A percentile compares a stretch with the other conserved stretches of the same genome.
These are phyloP conservation scores for Aspergillus sclerotiicarbonarius DNA, from an alignment of 495 filamentous ascomycete species.

Conservation along the genomic window DNA sequence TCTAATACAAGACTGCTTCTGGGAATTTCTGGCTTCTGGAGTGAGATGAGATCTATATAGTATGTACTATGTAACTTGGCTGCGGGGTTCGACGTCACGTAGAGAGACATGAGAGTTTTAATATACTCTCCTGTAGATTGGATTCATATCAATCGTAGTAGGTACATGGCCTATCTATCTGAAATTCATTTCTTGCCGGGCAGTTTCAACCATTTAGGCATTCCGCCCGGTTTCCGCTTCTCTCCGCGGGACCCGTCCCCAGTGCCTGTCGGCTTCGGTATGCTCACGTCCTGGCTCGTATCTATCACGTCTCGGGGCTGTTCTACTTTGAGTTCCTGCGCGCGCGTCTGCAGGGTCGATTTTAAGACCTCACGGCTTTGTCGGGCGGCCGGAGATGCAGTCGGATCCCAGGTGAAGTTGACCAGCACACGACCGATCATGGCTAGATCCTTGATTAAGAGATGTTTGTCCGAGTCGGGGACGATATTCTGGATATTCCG, in stretches of 20 bases:
- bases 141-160: background rate
- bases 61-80: too few species aligned
- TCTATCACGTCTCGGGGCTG: slow-evolving; percentile 39
- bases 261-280: slow-evolving; percentile 26
- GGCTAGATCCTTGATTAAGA: slow-evolving; percentile 69
- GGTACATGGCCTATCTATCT: background rate
- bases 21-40: background rate
- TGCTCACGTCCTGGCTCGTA: slow-evolving; percentile 40
- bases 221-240: slow-evolving; percentile 43
- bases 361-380: slow-evolving; percentile 54
- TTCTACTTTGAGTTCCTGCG: slow-evolving; percentile 62
- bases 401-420: slow-evolving; percentile 74
- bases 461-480: slow-evolving; percentile 46
- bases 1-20: slow-evolving; percentile 7
- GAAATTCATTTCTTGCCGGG: slow-evolving; percentile 52
- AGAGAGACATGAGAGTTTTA: too few species aligned
- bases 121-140: background rate
- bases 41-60: background rate
- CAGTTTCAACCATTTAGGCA: slow-evolving; percentile 72
- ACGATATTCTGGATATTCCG: slow-evolving; percentile 35
- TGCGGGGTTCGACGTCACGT: too few species aligned
- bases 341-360: slow-evolving; percentile 61
- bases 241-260: slow-evolving; percentile 32
- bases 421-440: slow-evolving; percentile 69
- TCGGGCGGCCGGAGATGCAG: slow-evolving; percentile 44